Percentiles rank a stretch among this genome's conserved stretches.
phyloP scores from a whole-genome alignment of 78 protist species.

The Bigelowiella natans region DNA sequence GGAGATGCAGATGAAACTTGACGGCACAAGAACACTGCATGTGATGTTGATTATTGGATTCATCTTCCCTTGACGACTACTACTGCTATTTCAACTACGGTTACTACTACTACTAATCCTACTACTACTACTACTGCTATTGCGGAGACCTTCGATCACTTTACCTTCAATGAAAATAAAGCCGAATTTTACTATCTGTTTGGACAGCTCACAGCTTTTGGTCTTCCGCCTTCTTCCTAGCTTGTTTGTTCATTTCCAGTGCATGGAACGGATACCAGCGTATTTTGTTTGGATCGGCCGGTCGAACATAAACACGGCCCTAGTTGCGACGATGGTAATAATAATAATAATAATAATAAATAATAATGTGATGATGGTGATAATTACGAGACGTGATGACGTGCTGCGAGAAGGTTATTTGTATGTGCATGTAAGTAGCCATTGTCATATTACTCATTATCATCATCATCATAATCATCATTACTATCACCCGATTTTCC shows the following conservation, averaged over 20 bases:
- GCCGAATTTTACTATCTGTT: too few relatives aligned
- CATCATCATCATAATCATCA: not conserved
- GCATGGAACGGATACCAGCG: not conserved
- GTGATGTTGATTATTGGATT: too few relatives aligned
- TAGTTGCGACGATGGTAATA: not conserved
- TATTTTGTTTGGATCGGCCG: not conserved
- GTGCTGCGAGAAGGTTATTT: not conserved
- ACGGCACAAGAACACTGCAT: too few relatives aligned
- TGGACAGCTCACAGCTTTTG: too few relatives aligned
- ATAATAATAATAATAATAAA: not conserved
- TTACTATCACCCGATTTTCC: not conserved
- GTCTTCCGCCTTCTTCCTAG: not conserved
- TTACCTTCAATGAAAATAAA: too few relatives aligned
- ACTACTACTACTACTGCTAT: too few relatives aligned
- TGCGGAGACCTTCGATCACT: too few relatives aligned
- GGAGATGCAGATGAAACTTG: too few relatives aligned
- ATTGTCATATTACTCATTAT: not conserved
- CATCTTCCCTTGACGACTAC: too few relatives aligned
- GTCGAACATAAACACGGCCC: not conserved
- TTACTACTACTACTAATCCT: too few relatives aligned
- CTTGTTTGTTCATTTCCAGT: not conserved
- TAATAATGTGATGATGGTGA: not conserved
- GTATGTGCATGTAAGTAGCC: not conserved
- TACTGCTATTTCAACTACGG: too few relatives aligned
- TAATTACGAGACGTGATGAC: not conserved